Evolutionary conservation across 108 stramenopile genomes (phyloP).

Genomic region (Stephanodiscus minutulus): DNA sequence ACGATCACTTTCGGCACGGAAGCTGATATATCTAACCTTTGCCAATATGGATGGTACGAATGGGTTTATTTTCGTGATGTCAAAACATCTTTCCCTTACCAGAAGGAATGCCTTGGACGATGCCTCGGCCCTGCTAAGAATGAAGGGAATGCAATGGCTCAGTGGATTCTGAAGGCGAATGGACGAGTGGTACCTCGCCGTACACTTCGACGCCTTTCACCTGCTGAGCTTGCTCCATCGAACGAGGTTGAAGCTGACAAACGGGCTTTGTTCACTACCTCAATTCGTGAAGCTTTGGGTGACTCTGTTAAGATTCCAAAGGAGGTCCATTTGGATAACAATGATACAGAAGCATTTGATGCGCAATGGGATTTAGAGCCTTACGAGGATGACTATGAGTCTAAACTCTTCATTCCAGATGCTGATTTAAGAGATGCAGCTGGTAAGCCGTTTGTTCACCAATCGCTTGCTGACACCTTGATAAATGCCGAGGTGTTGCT

Average conservation of each 20-base stretch:
- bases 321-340: too few species aligned
- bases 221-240: conserved; percentile 12
- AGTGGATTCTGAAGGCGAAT: conserved; percentile 45
- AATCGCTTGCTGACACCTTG: conserved; percentile 31
- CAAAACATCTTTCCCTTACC: background rate
- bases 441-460: conserved; percentile 21
- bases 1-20: conserved; percentile 26
- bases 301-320: too few species aligned
- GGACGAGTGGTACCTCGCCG: conserved; percentile 30
- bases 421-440: conserved; percentile 28
- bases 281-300: conserved; percentile 1
- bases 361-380: background rate
- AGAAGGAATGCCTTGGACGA: conserved; percentile 27
- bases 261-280: too few species aligned
- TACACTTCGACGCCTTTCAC: conserved; percentile 16
- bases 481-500: conserved; percentile 52
- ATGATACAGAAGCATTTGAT: too few species aligned
- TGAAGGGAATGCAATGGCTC: conserved; percentile 50
- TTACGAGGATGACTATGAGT: conserved; percentile 25
- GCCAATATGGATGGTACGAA: conserved; percentile 51
- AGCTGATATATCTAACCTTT: conserved; percentile 51
- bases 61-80: conserved; percentile 45
- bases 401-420: conserved; percentile 8
- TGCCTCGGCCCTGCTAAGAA: conserved; percentile 43
- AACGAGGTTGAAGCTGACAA: conserved; percentile 11